These are phyloP conservation scores for Pinus tabuliformis DNA, from an alignment of 75 land plant species.

Conservation along the genomic window DNA sequence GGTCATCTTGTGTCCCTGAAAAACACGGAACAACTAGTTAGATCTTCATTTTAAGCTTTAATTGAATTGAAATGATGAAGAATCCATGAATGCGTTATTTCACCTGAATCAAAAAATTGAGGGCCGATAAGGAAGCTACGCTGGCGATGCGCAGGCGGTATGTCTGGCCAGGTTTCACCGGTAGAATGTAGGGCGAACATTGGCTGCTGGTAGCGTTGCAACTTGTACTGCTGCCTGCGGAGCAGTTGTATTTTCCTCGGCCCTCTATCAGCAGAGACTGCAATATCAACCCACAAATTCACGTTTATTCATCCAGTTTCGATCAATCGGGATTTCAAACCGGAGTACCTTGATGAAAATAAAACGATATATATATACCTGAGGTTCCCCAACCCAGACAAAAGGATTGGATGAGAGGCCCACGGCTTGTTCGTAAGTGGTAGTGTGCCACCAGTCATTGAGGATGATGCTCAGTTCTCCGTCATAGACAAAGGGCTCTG, in stretches of 20 bases:
- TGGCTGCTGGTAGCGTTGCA: conserved; percentile 29
- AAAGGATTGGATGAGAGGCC: conserved; percentile 54
- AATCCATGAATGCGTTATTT: too few species aligned
- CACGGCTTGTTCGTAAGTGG: conserved; percentile 55
- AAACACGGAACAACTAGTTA: too few species aligned
- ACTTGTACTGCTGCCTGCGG: conserved; percentile 24
- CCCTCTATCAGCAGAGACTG: conserved; percentile 81
- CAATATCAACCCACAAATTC: not conserved
- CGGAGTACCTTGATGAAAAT: too few species aligned
- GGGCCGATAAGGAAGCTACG: conserved; percentile 59
- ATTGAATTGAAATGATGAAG: too few species aligned
- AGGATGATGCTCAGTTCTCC: conserved; percentile 63
- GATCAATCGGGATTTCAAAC: too few species aligned
- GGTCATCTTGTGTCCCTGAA: conserved; percentile 68
- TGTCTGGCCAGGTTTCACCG: conserved; percentile 55
- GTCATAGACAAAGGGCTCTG: conserved; percentile 69
- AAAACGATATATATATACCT: conserved; percentile 1
- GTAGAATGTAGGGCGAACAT: conserved; percentile 52
- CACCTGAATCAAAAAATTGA: conserved; percentile 56
- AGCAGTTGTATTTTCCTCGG: conserved; percentile 74
- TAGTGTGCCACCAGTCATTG: conserved; percentile 82
- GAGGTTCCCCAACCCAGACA: conserved; percentile 72
- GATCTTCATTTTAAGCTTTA: too few species aligned
- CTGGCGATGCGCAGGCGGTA: conserved; percentile 83
- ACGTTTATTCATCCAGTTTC: too few species aligned